These are phyloP conservation scores for Cryphonectria radicalis DNA, from an alignment of 2,329 filamentous ascomycete species.

Conservation along the genomic window DNA sequence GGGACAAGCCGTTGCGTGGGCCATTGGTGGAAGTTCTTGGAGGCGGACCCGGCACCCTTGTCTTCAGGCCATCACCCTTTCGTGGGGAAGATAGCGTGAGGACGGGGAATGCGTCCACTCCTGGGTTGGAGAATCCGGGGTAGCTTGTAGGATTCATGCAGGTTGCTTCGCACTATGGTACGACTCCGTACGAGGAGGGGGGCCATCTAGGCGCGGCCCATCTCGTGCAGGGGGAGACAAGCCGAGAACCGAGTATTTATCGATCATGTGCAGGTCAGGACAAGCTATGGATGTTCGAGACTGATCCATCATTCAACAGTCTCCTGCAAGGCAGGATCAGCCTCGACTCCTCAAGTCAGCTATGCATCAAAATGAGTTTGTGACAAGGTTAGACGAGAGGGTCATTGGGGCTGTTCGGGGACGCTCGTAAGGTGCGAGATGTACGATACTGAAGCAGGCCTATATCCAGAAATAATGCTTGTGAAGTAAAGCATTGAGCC, in stretches of 20 bases:
- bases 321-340: not conserved
- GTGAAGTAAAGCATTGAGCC: too few species aligned
- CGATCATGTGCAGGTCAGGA: not conserved
- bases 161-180: conserved; percentile 7
- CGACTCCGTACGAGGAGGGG: not conserved
- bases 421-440: too few species aligned
- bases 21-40: conserved; percentile 29
- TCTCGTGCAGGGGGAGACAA: not conserved
- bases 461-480: too few species aligned
- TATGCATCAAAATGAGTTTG: not conserved
- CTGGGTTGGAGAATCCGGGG: conserved; percentile 26
- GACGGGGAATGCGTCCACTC: conserved; percentile 5
- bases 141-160: conserved; percentile 17
- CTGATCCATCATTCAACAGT: not conserved
- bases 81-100: conserved; percentile 6
- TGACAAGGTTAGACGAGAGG: not conserved
- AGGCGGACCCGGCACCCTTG: not conserved
- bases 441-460: too few species aligned
- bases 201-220: not conserved
- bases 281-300: not conserved
- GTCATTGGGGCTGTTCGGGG: too few species aligned
- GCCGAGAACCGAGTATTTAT: not conserved
- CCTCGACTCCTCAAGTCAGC: not conserved
- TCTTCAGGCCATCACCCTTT: not conserved
- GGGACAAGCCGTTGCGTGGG: not conserved